A percentile compares a stretch with the other conserved stretches of the same genome.
Conservation (phyloP, 2,329 filamentous ascomycete genomes). For the Cordyceps militaris region DNA sequence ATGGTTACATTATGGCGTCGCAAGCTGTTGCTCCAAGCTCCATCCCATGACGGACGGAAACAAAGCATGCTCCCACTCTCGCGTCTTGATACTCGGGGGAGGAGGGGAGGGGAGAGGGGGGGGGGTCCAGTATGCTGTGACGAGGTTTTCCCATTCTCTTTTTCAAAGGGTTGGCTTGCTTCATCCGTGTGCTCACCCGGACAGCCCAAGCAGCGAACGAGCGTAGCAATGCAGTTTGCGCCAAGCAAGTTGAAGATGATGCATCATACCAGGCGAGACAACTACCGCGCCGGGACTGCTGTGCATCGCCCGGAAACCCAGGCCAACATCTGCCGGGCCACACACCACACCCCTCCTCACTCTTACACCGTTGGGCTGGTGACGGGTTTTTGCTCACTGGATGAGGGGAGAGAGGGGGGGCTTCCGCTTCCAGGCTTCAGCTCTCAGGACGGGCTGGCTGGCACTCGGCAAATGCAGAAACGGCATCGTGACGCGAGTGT, state of each 20-base stretch:
- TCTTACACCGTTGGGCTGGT: too few species aligned
- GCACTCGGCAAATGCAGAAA: constrained; percentile 5
- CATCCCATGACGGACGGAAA: neutral
- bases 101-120: too few species aligned
- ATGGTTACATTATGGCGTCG: constrained; percentile 9
- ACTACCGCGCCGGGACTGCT: neutral
- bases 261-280: neutral
- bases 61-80: neutral
- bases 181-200: neutral
- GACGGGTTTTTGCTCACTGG: too few species aligned
- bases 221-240: neutral
- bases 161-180: too few species aligned
- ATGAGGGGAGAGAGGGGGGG: too few species aligned
- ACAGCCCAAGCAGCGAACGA: neutral
- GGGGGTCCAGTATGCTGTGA: neutral
- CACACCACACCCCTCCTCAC: too few species aligned
- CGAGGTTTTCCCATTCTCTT: too few species aligned
- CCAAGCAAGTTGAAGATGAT: neutral
- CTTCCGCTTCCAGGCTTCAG: too few species aligned
- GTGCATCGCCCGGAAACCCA: neutral
- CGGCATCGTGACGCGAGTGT: neutral
- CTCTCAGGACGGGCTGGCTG: neutral
- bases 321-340: constrained; percentile 1
- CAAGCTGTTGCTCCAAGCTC: neutral
- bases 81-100: neutral